phyloP scores from a whole-genome alignment of 345 rosid species.

The Isatis tinctoria region DNA sequence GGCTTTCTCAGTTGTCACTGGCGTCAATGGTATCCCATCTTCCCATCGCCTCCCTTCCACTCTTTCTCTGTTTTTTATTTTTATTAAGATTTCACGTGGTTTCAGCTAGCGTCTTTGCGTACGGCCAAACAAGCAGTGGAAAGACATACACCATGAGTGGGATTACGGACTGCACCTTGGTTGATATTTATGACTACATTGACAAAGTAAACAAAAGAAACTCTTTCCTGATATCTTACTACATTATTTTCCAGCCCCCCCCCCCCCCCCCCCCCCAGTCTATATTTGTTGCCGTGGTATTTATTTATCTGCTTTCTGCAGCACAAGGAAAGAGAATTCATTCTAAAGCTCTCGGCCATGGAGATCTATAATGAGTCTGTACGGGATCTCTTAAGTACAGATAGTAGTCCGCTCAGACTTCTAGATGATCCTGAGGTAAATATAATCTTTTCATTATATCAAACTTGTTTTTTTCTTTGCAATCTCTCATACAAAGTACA shows the following conservation, averaged over 20 bases:
- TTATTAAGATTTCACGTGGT: conserved; percentile 14
- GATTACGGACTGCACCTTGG: conserved; percentile 64
- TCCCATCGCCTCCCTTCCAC: conserved; percentile 29
- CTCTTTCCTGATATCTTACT: background rate
- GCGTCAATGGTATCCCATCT: conserved; percentile 49
- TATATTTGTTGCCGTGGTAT: background rate
- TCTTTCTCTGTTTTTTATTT: background rate
- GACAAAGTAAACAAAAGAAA: conserved; percentile 44
- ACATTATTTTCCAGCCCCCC: background rate
- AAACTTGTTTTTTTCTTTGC: background rate
- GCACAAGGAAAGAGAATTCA: conserved; percentile 83
- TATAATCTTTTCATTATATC: conserved; percentile 20
- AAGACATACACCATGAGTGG: conserved; percentile 93
- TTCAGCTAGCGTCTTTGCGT: conserved; percentile 95
- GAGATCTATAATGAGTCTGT: conserved; percentile 97
- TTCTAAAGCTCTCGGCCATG: conserved; percentile 82
- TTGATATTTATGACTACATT: conserved; percentile 77
- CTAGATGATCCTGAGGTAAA: conserved; percentile 94
- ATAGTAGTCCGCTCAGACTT: conserved; percentile 71
- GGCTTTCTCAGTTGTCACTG: conserved; percentile 79
- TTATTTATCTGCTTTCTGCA: conserved; percentile 27
- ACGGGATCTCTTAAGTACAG: conserved; percentile 75
- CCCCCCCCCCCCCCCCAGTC: conserved; percentile 1
- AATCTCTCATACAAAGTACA: background rate
- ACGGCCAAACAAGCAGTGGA: conserved; percentile 98